phyloP scores from a whole-genome alignment of 192 early-diverging fungal species.

The Gigaspora rosea region DNA sequence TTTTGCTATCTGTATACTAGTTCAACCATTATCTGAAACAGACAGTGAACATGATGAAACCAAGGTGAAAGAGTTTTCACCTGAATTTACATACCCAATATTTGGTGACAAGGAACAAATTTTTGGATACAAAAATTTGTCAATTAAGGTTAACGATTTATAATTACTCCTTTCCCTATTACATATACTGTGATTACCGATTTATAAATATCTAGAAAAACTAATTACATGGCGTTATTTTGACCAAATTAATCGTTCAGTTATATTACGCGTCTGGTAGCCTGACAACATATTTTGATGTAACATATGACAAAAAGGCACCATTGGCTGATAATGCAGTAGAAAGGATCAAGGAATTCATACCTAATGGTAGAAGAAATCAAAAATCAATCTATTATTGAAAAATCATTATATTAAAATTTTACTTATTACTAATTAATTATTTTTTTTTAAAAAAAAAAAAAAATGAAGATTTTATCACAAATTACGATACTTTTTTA shows the following conservation, averaged over 20 bases:
- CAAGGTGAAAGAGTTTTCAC: slow-evolving; percentile 34
- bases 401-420: neutral
- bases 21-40: neutral
- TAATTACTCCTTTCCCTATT: neutral
- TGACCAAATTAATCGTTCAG: slow-evolving; percentile 42
- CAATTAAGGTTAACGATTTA: slow-evolving; percentile 50
- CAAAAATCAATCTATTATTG: slow-evolving; percentile 16
- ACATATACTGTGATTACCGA: neutral
- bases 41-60: neutral
- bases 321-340: slow-evolving; percentile 69
- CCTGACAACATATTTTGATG: slow-evolving; percentile 68
- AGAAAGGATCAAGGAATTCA: slow-evolving; percentile 53
- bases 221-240: neutral
- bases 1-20: neutral
- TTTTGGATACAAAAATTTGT: slow-evolving; percentile 87
- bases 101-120: slow-evolving; percentile 88
- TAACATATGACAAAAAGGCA: slow-evolving; percentile 65
- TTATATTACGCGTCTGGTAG: slow-evolving; percentile 80
- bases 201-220: neutral
- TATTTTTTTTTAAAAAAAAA: neutral
- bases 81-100: slow-evolving; percentile 84
- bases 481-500: slow-evolving; percentile 66
- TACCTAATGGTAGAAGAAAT: slow-evolving; percentile 53
- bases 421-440: neutral
- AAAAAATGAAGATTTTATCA: slow-evolving; percentile 46